Conservation (phyloP, 805 yeast genomes). For the Saccharomyces kudriavzevii region DNA sequence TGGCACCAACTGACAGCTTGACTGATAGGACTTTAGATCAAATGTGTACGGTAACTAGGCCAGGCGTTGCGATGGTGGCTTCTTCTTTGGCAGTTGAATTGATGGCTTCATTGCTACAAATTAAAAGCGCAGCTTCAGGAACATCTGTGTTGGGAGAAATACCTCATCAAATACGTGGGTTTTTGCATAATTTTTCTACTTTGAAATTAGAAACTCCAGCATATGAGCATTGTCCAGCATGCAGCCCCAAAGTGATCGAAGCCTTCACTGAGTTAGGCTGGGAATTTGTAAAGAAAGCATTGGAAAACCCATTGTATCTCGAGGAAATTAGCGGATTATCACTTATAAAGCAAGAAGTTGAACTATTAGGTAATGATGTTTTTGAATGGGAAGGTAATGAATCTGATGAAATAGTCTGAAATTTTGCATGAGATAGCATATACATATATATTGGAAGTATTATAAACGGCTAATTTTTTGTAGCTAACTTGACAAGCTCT, state of each 20-base stretch:
- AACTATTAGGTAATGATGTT: conserved; percentile 23
- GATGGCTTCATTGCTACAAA: conserved; percentile 61
- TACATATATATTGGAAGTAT: not conserved
- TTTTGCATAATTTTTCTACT: conserved; percentile 55
- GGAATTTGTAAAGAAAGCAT: conserved; percentile 70
- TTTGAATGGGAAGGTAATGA: conserved; percentile 24
- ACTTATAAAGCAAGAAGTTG: conserved; percentile 55
- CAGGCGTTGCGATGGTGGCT: conserved; percentile 89
- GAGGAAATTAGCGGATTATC: conserved; percentile 76
- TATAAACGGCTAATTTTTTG: not conserved
- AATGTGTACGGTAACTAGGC: conserved; percentile 97
- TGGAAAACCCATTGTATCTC: conserved; percentile 56
- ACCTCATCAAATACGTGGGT: conserved; percentile 92
- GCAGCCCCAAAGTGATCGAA: conserved; percentile 54
- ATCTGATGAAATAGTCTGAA: conserved; percentile 9
- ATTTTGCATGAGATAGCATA: not conserved
- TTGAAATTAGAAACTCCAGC: conserved; percentile 62
- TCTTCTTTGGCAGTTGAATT: conserved; percentile 82
- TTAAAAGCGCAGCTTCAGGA: conserved; percentile 30
- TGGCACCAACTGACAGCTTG: conserved; percentile 86
- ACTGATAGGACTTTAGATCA: conserved; percentile 87
- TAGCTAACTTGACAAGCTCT: too few relatives aligned
- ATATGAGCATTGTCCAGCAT: conserved; percentile 78
- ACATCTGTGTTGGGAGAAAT: conserved; percentile 52
- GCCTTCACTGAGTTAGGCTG: conserved; percentile 53